Evolutionary conservation across 495 filamentous ascomycete genomes (phyloP).

Genomic region (Thermochaetoides thermophila): DNA sequence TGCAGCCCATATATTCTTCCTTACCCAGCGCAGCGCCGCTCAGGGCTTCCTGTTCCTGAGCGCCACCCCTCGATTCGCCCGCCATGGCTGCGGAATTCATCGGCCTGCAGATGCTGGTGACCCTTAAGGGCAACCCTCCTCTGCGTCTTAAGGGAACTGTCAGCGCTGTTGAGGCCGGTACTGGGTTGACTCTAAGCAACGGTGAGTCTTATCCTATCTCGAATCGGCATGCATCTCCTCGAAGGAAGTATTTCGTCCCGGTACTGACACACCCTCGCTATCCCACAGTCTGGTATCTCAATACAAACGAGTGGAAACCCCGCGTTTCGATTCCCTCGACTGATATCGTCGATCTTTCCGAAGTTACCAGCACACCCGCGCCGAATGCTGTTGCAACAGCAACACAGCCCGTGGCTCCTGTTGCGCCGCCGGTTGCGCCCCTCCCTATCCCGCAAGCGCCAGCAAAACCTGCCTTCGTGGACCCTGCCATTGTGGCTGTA

Average conservation of each 20-base stretch:
- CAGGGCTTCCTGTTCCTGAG: background rate
- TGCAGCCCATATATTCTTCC: no score
- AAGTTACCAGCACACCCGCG: constrained; percentile 11
- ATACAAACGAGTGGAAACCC: constrained; percentile 20
- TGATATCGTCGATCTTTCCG: constrained; percentile 26
- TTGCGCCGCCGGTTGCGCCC: constrained; percentile 1
- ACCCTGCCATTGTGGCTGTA: constrained; percentile 41
- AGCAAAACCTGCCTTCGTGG: constrained; percentile 25
- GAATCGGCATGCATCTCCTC: background rate
- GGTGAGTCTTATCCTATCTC: constrained; percentile 35
- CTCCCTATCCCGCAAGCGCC: constrained; percentile 5
- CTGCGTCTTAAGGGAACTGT: constrained; percentile 59
- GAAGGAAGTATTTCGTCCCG: no score
- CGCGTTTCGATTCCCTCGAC: constrained; percentile 19
- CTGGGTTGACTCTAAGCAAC: constrained; percentile 60
- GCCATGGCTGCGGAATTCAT: constrained; percentile 45
- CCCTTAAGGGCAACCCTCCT: constrained; percentile 45
- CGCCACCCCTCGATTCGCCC: constrained; percentile 1
- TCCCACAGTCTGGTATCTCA: constrained; percentile 12
- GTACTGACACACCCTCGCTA: no score
- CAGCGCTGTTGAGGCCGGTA: constrained; percentile 50
- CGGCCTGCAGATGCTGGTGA: constrained; percentile 65
- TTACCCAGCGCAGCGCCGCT: background rate
- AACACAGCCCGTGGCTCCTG: background rate
- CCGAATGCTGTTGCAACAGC: background rate